Evolutionary conservation across 805 yeast genomes (phyloP), one percentile per base, ranked within the genome.

Genomic region (Yarrowia bubula): DNA sequence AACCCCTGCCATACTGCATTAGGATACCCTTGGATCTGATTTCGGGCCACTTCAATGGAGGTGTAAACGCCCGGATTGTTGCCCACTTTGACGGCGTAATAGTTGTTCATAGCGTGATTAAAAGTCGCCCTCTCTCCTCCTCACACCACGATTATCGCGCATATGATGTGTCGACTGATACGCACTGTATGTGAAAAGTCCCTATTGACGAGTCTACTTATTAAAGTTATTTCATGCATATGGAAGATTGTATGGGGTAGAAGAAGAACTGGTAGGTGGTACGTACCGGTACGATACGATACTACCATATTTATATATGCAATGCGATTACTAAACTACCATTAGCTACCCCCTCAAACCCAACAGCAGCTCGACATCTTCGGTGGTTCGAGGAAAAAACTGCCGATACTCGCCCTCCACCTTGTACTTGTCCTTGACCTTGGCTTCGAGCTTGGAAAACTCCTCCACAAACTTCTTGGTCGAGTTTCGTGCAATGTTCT

Each of bases 391-490:
- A 1, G 75, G 76, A 57, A 74, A 71, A 15, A 71, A 46, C 13
- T 66, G 57, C 31, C 67, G 39, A 15, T 50, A 64, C 44, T 69
- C 69, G 17, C 65, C 67, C 14, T 64, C 67, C n/a, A 68, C 70
- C 46, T 61, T 61, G 50, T 67, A 74, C 69, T 64, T 73, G 67
- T 37, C 68, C 35, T 62, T 70, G 42, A 67, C 69, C 67, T 55
- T 66, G 66, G 62, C 69, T 72, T 71, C 71, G 1, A 79, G 70
- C 57, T 67, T 61, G 14, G 74, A 65, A 69, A 75, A 73, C 68
- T 68, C 69, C 64, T 65, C 67, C 66, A 75, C 70, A 70, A 75
- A 76, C 71, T 71, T 63, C 68, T 66, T 65, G 8, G 75, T 68
- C 3, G 78, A 76, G 1, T 67, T 60, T 8, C 68, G 68, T 2